A percentile compares a stretch with the other conserved stretches of the same genome.
phyloP scores from a whole-genome alignment of 257 asterid genomes.

The Nicotiana tabacum region DNA sequence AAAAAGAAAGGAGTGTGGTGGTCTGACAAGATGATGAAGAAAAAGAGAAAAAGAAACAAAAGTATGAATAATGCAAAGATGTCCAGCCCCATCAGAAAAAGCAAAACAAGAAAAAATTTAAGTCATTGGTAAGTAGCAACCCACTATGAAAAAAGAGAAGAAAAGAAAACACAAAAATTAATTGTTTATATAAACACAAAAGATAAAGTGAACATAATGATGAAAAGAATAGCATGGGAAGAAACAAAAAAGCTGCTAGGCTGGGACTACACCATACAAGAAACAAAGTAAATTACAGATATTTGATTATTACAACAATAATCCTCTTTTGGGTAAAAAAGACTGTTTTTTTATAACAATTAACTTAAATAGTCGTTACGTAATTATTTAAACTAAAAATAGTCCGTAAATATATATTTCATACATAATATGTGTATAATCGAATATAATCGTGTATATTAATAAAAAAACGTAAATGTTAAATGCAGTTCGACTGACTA shows the following conservation, averaged over 20 bases:
- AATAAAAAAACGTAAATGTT: too few relatives aligned
- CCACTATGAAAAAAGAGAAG: conserved; percentile 7
- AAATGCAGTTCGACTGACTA: too few relatives aligned
- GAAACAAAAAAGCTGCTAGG: conserved; percentile 15
- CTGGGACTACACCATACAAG: not conserved
- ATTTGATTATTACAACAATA: too few relatives aligned
- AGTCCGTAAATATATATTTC: too few relatives aligned
- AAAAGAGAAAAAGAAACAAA: conserved; percentile 11
- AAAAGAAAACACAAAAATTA: not conserved
- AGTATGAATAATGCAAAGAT: conserved; percentile 22
- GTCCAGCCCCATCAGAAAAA: not conserved
- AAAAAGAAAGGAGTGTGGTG: not conserved
- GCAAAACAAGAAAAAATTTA: not conserved
- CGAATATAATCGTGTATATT: too few relatives aligned
- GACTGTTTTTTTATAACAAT: too few relatives aligned
- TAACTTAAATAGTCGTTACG: too few relatives aligned
- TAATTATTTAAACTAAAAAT: too few relatives aligned
- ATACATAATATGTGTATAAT: too few relatives aligned
- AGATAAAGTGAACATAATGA: conserved; percentile 29
- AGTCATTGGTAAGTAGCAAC: not conserved
- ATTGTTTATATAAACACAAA: conserved; percentile 14
- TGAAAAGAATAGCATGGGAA: conserved; percentile 7
- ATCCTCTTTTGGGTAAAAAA: too few relatives aligned
- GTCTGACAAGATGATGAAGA: conserved; percentile 7
- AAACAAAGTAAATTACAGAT: not conserved